These are phyloP conservation scores for Peterozyma xylosa DNA, from an alignment of 805 yeast species.

Conservation along the genomic window DNA sequence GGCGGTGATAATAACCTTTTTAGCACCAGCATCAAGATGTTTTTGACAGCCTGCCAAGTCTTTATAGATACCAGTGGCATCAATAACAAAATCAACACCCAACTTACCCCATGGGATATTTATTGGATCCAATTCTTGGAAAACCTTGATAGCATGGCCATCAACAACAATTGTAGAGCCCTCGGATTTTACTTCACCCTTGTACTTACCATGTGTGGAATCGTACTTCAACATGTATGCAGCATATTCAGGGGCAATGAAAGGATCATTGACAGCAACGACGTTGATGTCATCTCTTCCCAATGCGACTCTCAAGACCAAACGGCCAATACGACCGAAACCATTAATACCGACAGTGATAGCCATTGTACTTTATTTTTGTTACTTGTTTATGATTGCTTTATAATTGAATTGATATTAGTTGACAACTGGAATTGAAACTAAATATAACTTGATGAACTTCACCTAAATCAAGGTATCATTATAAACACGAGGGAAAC, in stretches of 20 bases:
- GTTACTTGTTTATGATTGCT: neutral
- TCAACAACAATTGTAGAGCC: slow-evolving; percentile 58
- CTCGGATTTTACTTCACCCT: slow-evolving; percentile 59
- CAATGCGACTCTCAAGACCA: slow-evolving; percentile 78
- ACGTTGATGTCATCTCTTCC: slow-evolving; percentile 68
- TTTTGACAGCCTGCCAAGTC: slow-evolving; percentile 70
- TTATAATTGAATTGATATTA: neutral
- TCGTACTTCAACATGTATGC: slow-evolving; percentile 95
- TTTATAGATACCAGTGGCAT: slow-evolving; percentile 95
- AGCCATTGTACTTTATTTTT: slow-evolving; percentile 30
- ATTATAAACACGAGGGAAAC: no score
- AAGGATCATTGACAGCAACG: slow-evolving; percentile 88
- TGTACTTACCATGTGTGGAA: slow-evolving; percentile 83
- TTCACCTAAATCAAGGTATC: no score
- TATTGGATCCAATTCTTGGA: slow-evolving; percentile 81
- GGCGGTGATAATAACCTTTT: slow-evolving; percentile 91
- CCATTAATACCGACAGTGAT: slow-evolving; percentile 86
- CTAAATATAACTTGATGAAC: no score
- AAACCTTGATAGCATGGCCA: slow-evolving; percentile 59
- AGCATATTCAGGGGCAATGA: slow-evolving; percentile 84
- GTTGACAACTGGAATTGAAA: no score
- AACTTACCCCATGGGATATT: slow-evolving; percentile 80
- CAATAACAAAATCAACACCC: slow-evolving; percentile 82
- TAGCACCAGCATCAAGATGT: slow-evolving; percentile 88
- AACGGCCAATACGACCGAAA: slow-evolving; percentile 91